Evolutionary conservation across 345 rosid species (phyloP).

Genomic region (Murraya paniculata): DNA sequence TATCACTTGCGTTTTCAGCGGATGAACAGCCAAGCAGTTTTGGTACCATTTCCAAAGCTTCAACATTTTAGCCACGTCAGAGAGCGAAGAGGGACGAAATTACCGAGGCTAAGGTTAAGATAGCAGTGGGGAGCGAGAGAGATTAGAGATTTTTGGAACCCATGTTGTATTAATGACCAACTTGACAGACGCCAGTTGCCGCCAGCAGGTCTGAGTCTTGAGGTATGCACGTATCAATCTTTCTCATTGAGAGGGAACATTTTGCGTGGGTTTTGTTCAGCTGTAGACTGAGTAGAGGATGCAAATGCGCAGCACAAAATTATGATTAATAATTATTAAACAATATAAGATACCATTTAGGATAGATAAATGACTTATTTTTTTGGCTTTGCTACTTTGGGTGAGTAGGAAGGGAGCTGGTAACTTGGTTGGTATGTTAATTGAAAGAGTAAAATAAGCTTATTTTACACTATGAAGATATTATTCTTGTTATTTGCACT

Average conservation of each 20-base stretch:
- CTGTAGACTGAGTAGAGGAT: not conserved
- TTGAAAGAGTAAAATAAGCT: not conserved
- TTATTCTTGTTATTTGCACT: not conserved
- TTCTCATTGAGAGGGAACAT: not conserved
- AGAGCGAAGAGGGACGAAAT: not conserved
- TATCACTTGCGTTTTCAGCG: constrained; percentile 81
- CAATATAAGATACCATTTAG: not conserved
- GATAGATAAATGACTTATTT: not conserved
- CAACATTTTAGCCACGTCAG: constrained; percentile 32
- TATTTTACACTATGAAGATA: not conserved
- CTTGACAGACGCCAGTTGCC: constrained; percentile 1
- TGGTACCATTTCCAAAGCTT: constrained; percentile 92
- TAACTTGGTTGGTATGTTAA: not conserved
- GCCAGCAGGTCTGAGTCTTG: not conserved
- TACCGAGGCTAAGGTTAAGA: not conserved
- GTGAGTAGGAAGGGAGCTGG: not conserved
- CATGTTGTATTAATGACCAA: constrained; percentile 20
- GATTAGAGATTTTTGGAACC: constrained; percentile 7
- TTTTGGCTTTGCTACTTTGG: not conserved
- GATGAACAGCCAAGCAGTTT: constrained; percentile 58
- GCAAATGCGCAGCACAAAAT: not conserved
- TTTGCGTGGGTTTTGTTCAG: not conserved
- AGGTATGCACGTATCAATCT: no score
- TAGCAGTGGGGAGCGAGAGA: not conserved
- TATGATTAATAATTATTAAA: not conserved